Conservation (phyloP, 2,329 filamentous ascomycete genomes). For the Talaromyces pinophilus region DNA sequence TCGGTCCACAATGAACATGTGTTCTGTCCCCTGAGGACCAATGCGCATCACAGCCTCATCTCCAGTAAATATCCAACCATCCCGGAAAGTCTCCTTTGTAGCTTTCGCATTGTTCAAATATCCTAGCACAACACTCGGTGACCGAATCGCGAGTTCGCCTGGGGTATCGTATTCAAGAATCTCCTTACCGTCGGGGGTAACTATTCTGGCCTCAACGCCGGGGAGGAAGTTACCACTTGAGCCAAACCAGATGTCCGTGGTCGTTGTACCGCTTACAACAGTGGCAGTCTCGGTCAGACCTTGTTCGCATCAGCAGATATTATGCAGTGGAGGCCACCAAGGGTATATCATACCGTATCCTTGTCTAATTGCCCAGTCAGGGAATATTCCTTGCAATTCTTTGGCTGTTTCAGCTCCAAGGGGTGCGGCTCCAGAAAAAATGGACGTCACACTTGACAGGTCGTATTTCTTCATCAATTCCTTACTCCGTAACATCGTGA, state of each 20-base stretch:
- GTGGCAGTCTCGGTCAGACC: conserved; percentile 77
- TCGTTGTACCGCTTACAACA: conserved; percentile 61
- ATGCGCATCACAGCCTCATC: conserved; percentile 75
- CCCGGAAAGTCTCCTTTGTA: conserved; percentile 75
- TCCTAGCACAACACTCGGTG: conserved; percentile 74
- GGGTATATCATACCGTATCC: conserved; percentile 60
- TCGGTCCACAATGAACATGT: conserved; percentile 81
- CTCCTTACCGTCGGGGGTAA: conserved; percentile 69
- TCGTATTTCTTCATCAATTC: conserved; percentile 66
- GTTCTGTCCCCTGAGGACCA: conserved; percentile 68
- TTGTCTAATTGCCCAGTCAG: conserved; percentile 66
- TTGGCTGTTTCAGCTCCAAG: conserved; percentile 71
- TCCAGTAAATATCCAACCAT: conserved; percentile 81
- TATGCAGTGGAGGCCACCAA: background rate
- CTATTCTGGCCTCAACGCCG: conserved; percentile 63
- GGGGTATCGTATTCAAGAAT: conserved; percentile 70
- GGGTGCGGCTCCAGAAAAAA: conserved; percentile 78
- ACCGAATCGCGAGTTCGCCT: conserved; percentile 78
- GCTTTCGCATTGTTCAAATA: conserved; percentile 87
- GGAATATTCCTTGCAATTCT: conserved; percentile 63
- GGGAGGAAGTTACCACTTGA: conserved; percentile 72
- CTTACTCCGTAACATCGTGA: conserved; percentile 69
- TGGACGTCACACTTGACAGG: conserved; percentile 63
- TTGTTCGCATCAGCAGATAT: conserved; percentile 32
- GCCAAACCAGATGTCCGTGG: conserved; percentile 67